Percentiles rank a stretch among this genome's conserved stretches.
Evolutionary conservation across 1,284 basidiomycete species (phyloP).

Genomic region (Phylloporus gajari): DNA sequence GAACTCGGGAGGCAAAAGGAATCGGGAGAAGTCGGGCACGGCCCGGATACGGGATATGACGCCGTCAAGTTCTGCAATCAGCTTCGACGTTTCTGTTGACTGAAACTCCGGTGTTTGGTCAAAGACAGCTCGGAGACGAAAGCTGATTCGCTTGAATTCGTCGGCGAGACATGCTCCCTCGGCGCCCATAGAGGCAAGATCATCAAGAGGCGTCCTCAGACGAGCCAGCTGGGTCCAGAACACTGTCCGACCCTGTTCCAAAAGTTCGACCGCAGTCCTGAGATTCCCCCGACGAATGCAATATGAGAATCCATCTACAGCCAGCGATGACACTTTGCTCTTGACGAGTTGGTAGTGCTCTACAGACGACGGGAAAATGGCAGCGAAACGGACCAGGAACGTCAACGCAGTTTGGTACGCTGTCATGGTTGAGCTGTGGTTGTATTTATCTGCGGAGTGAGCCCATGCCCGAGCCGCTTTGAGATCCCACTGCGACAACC

Average conservation of each 20-base stretch:
- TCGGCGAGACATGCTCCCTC: slow-evolving; percentile 10
- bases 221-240: slow-evolving; percentile 28
- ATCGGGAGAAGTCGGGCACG: slow-evolving; percentile 16
- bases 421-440: slow-evolving; percentile 9
- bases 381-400: slow-evolving; percentile 11
- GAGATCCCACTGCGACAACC: background rate
- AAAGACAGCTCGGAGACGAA: slow-evolving; percentile 14
- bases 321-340: slow-evolving; percentile 13
- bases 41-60: slow-evolving; percentile 17
- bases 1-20: slow-evolving; percentile 33
- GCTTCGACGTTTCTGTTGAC: background rate
- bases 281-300: slow-evolving; percentile 12
- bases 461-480: background rate
- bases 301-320: slow-evolving; percentile 26
- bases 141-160: slow-evolving; percentile 27
- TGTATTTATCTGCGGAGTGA: slow-evolving; percentile 9
- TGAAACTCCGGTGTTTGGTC: slow-evolving; percentile 2
- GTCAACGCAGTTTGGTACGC: slow-evolving; percentile 18
- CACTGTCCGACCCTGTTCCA: slow-evolving; percentile 28
- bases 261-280: slow-evolving; percentile 19
- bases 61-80: slow-evolving; percentile 10
- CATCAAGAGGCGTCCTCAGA: slow-evolving; percentile 16
- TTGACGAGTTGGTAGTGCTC: slow-evolving; percentile 16
- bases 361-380: slow-evolving; percentile 17
- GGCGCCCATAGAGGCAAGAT: slow-evolving; percentile 5